A percentile compares a stretch with the other conserved stretches of the same genome.
Evolutionary conservation across 2,329 filamentous ascomycete genomes (phyloP).

Genomic region (Leptographium wingfieldii): DNA sequence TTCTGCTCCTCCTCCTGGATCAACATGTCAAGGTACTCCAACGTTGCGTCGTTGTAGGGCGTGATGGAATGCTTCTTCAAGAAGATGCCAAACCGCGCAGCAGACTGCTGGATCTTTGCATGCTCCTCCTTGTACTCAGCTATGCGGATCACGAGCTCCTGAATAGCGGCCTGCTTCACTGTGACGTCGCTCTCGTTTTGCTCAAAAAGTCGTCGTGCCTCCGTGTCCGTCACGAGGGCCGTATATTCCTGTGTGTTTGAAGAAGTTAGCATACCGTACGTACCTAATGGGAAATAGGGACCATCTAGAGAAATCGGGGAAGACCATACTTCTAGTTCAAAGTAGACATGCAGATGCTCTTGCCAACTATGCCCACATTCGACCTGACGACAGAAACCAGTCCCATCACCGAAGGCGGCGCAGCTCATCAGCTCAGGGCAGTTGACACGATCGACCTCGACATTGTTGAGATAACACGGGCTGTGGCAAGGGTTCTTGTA

Average conservation of each 20-base stretch:
- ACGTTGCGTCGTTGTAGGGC: conserved; percentile 26
- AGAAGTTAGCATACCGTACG: neutral
- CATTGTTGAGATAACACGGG: conserved; percentile 17
- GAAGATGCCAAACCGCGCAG: conserved; percentile 24
- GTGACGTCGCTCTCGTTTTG: conserved; percentile 15
- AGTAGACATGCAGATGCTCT: conserved; percentile 24
- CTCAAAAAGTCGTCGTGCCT: conserved; percentile 15
- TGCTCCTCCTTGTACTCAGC: conserved; percentile 21
- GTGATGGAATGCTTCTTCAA: conserved; percentile 24
- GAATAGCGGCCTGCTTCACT: conserved; percentile 16
- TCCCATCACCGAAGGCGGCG: conserved; percentile 13
- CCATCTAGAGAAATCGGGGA: neutral
- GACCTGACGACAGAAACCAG: conserved; percentile 14
- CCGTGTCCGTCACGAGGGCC: conserved; percentile 14
- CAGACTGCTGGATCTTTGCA: conserved; percentile 20
- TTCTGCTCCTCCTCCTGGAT: conserved; percentile 25
- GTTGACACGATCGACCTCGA: conserved; percentile 16
- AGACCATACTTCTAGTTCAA: conserved; percentile 16
- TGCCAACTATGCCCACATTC: conserved; percentile 19
- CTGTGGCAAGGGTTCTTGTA: conserved; percentile 21
- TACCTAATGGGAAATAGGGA: neutral
- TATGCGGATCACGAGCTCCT: conserved; percentile 13
- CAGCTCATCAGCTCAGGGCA: conserved; percentile 17
- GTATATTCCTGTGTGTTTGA: conserved; percentile 4
- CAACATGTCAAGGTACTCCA: conserved; percentile 25